Conservation (phyloP, 768 basidiomycete genomes). For the Boletales sp. region DNA sequence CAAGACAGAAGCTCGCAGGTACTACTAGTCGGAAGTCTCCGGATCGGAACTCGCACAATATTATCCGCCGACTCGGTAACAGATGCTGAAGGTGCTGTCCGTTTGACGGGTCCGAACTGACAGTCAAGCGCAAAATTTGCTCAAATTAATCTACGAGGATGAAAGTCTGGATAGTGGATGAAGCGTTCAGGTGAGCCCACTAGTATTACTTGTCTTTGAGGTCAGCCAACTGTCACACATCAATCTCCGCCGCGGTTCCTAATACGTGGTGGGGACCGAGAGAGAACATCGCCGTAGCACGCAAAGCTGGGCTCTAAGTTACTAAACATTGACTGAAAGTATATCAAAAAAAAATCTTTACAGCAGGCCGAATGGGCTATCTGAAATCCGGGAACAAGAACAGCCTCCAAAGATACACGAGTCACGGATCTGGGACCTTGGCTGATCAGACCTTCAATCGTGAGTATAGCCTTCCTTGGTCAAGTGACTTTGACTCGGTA, state of each 20-base stretch:
- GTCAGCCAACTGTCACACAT: constrained; percentile 5
- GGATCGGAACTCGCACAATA: constrained; percentile 15
- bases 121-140: neutral
- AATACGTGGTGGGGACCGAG: constrained; percentile 12
- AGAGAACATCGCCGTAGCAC: constrained; percentile 1
- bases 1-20: constrained; percentile 6
- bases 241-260: constrained; percentile 29
- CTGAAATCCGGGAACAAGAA: constrained; percentile 11
- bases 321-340: constrained; percentile 5
- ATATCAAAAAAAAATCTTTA: constrained; percentile 16
- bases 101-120: constrained; percentile 22
- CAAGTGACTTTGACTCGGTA: constrained; percentile 13
- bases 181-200: no score
- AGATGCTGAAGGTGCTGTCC: neutral
- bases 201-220: neutral
- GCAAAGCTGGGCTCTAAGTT: neutral
- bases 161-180: no score
- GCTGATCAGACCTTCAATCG: constrained; percentile 12
- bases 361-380: neutral
- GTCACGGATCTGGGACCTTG: constrained; percentile 13
- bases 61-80: neutral
- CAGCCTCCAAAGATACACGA: constrained; percentile 23
- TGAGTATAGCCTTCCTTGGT: constrained; percentile 31
- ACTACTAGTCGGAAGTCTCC: constrained; percentile 21
- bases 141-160: constrained; percentile 12